A percentile compares a stretch with the other conserved stretches of the same genome.
Evolutionary conservation across 108 stramenopile species (phyloP).

Genomic region (Skeletonema potamos): DNA sequence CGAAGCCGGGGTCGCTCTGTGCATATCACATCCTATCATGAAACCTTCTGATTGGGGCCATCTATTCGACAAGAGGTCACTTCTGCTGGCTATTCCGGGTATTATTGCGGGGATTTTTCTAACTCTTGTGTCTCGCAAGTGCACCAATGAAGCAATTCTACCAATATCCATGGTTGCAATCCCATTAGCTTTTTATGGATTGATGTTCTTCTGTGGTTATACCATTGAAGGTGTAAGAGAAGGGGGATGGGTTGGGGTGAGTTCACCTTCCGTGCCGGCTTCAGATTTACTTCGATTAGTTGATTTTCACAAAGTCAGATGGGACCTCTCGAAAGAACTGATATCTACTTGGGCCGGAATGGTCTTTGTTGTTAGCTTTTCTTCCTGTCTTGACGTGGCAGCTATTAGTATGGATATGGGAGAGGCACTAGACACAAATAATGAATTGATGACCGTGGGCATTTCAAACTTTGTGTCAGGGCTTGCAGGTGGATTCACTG

Average conservation of each 20-base stretch:
- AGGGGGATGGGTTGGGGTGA: constrained; percentile 79
- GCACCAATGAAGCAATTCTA: constrained; percentile 61
- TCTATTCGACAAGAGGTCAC: constrained; percentile 48
- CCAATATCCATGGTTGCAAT: constrained; percentile 85
- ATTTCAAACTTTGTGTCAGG: constrained; percentile 92
- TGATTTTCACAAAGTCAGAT: constrained; percentile 71
- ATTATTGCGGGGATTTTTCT: constrained; percentile 75
- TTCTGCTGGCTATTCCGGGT: constrained; percentile 82
- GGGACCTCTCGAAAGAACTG: constrained; percentile 66
- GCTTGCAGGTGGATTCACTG: constrained; percentile 86
- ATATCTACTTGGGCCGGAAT: constrained; percentile 88
- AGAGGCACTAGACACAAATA: constrained; percentile 89
- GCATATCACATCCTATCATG: constrained; percentile 76
- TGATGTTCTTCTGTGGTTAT: constrained; percentile 44
- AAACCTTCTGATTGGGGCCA: constrained; percentile 67
- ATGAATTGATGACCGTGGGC: constrained; percentile 90
- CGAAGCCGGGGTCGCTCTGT: constrained; percentile 86
- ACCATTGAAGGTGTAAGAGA: constrained; percentile 70
- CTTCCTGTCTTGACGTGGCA: constrained; percentile 94
- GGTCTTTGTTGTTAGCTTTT: constrained; percentile 98
- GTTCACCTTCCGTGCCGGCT: constrained; percentile 72
- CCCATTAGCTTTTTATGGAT: constrained; percentile 82
- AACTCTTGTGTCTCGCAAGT: constrained; percentile 58
- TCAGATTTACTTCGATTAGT: constrained; percentile 67
- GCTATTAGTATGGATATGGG: constrained; percentile 91